Evolutionary conservation across 495 filamentous ascomycete species (phyloP).

Genomic region (Saxophila tyrrhenica): DNA sequence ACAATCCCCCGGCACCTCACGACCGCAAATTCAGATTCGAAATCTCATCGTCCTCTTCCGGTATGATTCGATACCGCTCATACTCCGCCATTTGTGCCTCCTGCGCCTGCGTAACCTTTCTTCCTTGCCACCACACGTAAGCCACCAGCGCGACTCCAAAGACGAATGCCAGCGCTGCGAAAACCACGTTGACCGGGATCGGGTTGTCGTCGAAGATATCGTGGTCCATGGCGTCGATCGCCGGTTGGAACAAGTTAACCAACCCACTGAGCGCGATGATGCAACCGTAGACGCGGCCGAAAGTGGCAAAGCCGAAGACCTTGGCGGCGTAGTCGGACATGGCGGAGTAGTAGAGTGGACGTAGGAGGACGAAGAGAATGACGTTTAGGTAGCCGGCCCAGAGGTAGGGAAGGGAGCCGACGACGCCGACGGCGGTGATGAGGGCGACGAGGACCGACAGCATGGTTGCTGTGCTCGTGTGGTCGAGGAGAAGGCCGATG

Average conservation of each 20-base stretch:
- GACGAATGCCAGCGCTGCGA: slow-evolving; percentile 50
- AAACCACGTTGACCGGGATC: slow-evolving; percentile 61
- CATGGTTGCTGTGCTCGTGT: slow-evolving; percentile 57
- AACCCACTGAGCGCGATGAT: slow-evolving; percentile 83
- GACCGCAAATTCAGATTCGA: not conserved
- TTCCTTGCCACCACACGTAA: slow-evolving; percentile 26
- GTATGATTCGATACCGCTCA: slow-evolving; percentile 18
- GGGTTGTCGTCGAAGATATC: slow-evolving; percentile 60
- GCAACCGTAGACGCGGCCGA: slow-evolving; percentile 86
- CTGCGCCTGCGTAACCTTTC: slow-evolving; percentile 19
- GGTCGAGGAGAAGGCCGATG: slow-evolving; percentile 74
- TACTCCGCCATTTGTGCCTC: slow-evolving; percentile 26
- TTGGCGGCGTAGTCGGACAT: slow-evolving; percentile 84
- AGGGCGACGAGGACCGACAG: slow-evolving; percentile 59
- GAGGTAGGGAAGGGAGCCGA: slow-evolving; percentile 61
- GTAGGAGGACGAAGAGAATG: slow-evolving; percentile 65
- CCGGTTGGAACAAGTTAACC: slow-evolving; percentile 77
- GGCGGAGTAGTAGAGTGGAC: slow-evolving; percentile 66
- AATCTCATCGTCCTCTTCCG: slow-evolving; percentile 4
- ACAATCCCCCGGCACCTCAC: not conserved
- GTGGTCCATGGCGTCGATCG: slow-evolving; percentile 69
- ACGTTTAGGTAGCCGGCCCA: slow-evolving; percentile 71
- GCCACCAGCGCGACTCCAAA: slow-evolving; percentile 30
- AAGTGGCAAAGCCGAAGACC: slow-evolving; percentile 92
- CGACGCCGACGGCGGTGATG: slow-evolving; percentile 65